Percentiles rank a stretch among this genome's conserved stretches.
Conservation (phyloP, 1,139 yeast genomes). For the Pichia cactophila region DNA sequence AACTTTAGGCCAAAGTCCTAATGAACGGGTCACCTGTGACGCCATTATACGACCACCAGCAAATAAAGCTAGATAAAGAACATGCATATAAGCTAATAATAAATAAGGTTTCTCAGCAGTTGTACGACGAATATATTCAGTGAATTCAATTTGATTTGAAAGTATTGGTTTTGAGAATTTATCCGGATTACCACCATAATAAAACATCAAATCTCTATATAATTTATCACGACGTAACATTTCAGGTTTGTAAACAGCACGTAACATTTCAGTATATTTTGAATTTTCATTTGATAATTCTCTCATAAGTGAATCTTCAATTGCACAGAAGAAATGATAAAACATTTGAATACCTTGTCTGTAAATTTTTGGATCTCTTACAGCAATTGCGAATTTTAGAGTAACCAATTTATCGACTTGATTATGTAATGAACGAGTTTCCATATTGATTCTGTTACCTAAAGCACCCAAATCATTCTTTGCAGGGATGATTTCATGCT, state of each 20-base stretch:
- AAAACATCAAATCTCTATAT: conserved; percentile 58
- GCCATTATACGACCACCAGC: conserved; percentile 80
- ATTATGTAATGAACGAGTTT: conserved; percentile 60
- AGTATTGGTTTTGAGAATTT: conserved; percentile 53
- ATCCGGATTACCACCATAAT: conserved; percentile 47
- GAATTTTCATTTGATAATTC: conserved; percentile 35
- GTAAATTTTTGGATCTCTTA: conserved; percentile 66
- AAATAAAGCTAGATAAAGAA: conserved; percentile 75
- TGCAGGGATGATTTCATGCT: conserved; percentile 59
- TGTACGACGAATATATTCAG: conserved; percentile 48
- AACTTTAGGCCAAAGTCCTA: conserved; percentile 69
- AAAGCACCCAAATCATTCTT: conserved; percentile 73
- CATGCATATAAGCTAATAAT: conserved; percentile 78
- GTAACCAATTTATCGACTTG: conserved; percentile 64
- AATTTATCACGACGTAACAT: conserved; percentile 55
- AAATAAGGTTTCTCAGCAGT: conserved; percentile 61
- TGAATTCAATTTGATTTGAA: conserved; percentile 54
- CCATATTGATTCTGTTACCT: conserved; percentile 68
- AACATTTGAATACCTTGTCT: conserved; percentile 76
- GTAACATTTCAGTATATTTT: conserved; percentile 40
- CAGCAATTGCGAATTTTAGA: conserved; percentile 64
- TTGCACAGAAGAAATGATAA: conserved; percentile 65
- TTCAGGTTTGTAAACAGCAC: conserved; percentile 63
- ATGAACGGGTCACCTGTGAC: conserved; percentile 55
- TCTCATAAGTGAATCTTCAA: conserved; percentile 48